Percentiles rank a stretch among this genome's conserved stretches.
Evolutionary conservation across 139 green algal species (phyloP).

Genomic region (Chlorella sp.): DNA sequence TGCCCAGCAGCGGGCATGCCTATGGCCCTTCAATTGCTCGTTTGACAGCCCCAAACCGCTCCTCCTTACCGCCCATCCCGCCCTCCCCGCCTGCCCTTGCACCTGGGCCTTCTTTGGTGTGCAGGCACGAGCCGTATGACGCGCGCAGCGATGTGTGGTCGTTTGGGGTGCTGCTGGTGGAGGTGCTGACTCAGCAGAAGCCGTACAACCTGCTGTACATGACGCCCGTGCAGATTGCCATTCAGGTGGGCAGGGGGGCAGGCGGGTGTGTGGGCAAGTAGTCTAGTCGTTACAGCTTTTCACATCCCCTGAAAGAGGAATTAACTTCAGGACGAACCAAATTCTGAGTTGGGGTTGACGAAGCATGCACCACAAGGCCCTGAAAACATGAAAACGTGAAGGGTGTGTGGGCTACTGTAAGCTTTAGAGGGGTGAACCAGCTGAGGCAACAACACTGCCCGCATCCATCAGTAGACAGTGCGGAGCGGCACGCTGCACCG

Average conservation of each 20-base stretch:
- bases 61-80: background rate
- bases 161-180: constrained; percentile 82
- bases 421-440: no score
- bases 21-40: background rate
- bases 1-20: background rate
- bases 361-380: no score
- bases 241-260: background rate
- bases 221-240: constrained; percentile 77
- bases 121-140: constrained; percentile 61
- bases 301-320: no score
- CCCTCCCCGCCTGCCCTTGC: background rate
- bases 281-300: no score
- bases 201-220: constrained; percentile 77
- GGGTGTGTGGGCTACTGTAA: no score
- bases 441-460: no score
- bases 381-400: no score
- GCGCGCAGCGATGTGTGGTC: constrained; percentile 83
- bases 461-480: no score
- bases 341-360: no score
- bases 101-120: background rate
- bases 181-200: constrained; percentile 67
- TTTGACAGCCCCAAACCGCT: background rate
- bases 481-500: background rate
- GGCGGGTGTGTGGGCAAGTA: background rate
- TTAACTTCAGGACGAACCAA: no score